phyloP scores from a whole-genome alignment of 805 yeast genomes.

The Ogataea zsoltii region DNA sequence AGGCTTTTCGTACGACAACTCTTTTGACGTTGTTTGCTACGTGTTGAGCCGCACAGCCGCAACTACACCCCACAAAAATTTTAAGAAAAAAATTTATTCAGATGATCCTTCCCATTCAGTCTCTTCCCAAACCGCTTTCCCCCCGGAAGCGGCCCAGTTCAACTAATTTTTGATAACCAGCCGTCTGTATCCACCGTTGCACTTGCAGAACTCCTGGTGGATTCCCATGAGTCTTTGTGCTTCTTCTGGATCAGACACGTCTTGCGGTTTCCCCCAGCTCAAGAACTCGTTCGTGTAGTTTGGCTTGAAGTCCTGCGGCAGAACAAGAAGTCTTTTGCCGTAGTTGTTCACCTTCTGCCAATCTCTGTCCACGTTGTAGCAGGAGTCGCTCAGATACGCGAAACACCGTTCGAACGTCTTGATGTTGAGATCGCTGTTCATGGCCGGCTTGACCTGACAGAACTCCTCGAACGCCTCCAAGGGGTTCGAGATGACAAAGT shows the following conservation, averaged over 20 bases:
- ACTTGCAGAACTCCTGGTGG: slow-evolving; percentile 47
- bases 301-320: slow-evolving; percentile 49
- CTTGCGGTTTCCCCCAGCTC: slow-evolving; percentile 50
- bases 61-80: too few species aligned
- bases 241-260: slow-evolving; percentile 46
- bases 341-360: slow-evolving; percentile 57
- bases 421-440: slow-evolving; percentile 41
- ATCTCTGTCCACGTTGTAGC: slow-evolving; percentile 55
- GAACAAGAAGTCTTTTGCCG: slow-evolving; percentile 53
- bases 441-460: slow-evolving; percentile 47
- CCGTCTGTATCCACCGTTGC: slow-evolving; percentile 51
- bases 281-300: slow-evolving; percentile 54
- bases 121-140: slow-evolving; percentile 2
- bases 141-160: background rate
- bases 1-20: too few species aligned
- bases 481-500: slow-evolving; percentile 45
- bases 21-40: too few species aligned
- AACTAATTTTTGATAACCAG: slow-evolving; percentile 30
- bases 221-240: slow-evolving; percentile 49
- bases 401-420: slow-evolving; percentile 54
- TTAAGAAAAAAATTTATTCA: too few species aligned
- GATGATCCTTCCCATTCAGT: background rate
- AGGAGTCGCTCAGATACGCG: slow-evolving; percentile 54
- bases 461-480: slow-evolving; percentile 47
- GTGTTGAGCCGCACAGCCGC: background rate